Evolutionary conservation across 768 basidiomycete genomes (phyloP), one percentile per base, ranked within the genome.

Genomic region (Termitomyces sp.): DNA sequence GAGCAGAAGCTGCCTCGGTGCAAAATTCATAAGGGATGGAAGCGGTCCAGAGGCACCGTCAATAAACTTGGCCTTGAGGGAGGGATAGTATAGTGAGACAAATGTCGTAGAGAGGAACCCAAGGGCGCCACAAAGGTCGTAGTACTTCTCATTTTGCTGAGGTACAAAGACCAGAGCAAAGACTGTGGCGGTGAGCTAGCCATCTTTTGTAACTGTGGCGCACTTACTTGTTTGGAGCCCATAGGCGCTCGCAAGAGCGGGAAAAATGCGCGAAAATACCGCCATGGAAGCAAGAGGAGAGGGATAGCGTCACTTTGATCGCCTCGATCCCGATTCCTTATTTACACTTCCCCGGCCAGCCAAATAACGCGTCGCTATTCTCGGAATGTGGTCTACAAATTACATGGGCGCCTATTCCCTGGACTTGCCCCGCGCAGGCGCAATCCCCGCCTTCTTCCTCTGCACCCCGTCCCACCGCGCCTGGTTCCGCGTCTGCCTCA

Each of bases 121-220:
- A 3, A 82, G 47, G 0, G 85, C 76, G 20, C 88, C 89, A 28
- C 80, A 76, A 1, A 90, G 69, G 66, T 91, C 88, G 61, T 82
- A 91, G 65, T 75, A 88, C 61, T 72, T 84, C 49, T 90, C 87
- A 52, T 81, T 80, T 42, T 83, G 76, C 58, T 77, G 79, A 2
- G 88, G 89, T 4, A 90, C 83, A 58, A 86, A 87, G 20, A 87
- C 70, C 5, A 77, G 55, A 0, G 86, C 88, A 52, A 82, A 78
- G 6, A 76, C 51, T 52, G 26, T n/a, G 18, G 26, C 26, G 6
- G 12, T 52, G 10, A 52, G 36, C 18, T 7, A 8, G 7, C n/a
- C n/a, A 12, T 10, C 13, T 2, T 40, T 26, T 6, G 7, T 4
- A n/a, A 40, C 6, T 81, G 83, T 48, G 18, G 43, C 56, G 55